phyloP scores from a whole-genome alignment of 768 basidiomycete species.

The Hygrophoropsis aurantiaca region DNA sequence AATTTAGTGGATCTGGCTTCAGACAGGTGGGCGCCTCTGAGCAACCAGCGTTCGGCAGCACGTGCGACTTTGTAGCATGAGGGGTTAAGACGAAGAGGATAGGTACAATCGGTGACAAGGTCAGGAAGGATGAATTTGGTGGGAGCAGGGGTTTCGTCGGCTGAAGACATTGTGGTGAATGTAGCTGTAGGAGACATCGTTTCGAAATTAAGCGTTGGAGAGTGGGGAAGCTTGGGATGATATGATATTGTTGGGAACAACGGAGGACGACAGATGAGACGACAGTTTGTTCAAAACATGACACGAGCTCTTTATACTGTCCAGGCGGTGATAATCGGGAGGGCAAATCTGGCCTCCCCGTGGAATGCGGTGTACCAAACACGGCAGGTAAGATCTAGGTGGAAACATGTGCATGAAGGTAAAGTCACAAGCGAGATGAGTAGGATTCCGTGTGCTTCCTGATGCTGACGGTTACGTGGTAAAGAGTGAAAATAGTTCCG shows the following conservation, averaged over 20 bases:
- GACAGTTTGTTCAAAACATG: slow-evolving; percentile 18
- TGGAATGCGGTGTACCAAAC: not conserved
- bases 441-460: no score
- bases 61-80: slow-evolving; percentile 34
- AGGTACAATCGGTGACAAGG: slow-evolving; percentile 38
- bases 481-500: no score
- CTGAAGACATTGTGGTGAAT: slow-evolving; percentile 6
- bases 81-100: slow-evolving; percentile 33
- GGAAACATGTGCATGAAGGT: not conserved
- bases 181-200: slow-evolving; percentile 26
- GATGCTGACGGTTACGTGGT: no score
- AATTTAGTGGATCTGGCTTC: slow-evolving; percentile 39
- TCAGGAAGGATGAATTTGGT: slow-evolving; percentile 39
- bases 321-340: slow-evolving; percentile 4
- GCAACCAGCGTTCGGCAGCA: slow-evolving; percentile 38
- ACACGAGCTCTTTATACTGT: slow-evolving; percentile 25
- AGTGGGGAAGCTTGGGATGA: slow-evolving; percentile 4
- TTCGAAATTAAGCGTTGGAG: not conserved
- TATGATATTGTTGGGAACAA: slow-evolving; percentile 16
- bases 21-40: slow-evolving; percentile 21
- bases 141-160: slow-evolving; percentile 5
- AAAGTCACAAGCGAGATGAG: not conserved
- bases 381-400: not conserved
- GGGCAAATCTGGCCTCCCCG: not conserved
- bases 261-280: not conserved